Evolutionary conservation across 2,329 filamentous ascomycete genomes (phyloP), one percentile per base, ranked within the genome.

Genomic region (Phialophora macrospora): DNA sequence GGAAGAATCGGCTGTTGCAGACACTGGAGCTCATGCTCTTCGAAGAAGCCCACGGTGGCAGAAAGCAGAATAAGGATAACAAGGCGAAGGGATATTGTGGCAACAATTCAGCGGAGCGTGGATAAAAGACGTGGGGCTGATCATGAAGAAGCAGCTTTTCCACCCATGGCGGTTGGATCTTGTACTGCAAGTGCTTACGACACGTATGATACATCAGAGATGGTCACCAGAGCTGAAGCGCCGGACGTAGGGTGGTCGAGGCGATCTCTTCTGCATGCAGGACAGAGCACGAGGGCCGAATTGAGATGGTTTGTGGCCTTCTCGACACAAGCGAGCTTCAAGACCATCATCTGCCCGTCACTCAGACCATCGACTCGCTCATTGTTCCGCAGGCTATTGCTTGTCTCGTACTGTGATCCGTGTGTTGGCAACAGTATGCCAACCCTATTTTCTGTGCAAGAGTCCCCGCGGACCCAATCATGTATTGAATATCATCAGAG

Each of bases 31-130:
- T 38, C 62, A 63, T 26, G 34, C 51, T 26, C 28, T 63, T 9
- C 46, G 67, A 38, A 67, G 65, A 41, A 69, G 67, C 51, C 67
- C 67, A 41, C 51, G 67, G 48, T 61, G 54, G 30, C 65, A 63
- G 54, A 34, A 63, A 41, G 55, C 55, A 30, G 55, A 61, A 52
- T 66, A 52, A 67, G 38, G 48, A n/a, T 28, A 1, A 6, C 22
- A 8, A 51, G 6, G 9, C 48, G 4, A 26, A 44, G 38, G 22
- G 14, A 17, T 14, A 51, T 26, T 22, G 41, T 14, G 20, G 24
- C 41, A 28, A 20, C 24, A 7, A 49, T 49, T 11, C 38, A 17
- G 26, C 44, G 20, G 38, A 44, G 46, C 46, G 30, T 58, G 17
- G 38, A 12, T 12, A 14, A 34, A 32, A 14, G n/a, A 46, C 24